Evolutionary conservation across 179 eudicot species (phyloP).

Genomic region (Beta lomatogona): DNA sequence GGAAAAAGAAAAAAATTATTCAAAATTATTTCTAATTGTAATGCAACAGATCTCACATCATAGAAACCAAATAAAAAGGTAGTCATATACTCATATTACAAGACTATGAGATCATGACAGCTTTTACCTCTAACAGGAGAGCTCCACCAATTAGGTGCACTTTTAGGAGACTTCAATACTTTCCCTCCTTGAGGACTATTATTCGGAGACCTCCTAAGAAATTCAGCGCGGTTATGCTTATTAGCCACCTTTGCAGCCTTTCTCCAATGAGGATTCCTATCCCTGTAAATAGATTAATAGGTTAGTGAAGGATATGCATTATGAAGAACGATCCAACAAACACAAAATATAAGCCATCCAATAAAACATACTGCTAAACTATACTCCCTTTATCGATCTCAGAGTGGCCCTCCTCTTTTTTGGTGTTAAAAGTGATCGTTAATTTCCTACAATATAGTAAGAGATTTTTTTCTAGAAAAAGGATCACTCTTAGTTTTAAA

Average conservation of each 20-base stretch:
- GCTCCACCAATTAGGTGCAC: constrained; percentile 44
- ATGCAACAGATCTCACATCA: no score
- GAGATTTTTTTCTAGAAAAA: no score
- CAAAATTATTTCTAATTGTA: no score
- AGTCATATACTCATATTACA: background rate
- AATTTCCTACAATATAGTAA: no score
- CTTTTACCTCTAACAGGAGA: constrained; percentile 62
- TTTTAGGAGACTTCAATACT: constrained; percentile 46
- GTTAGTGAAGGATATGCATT: background rate
- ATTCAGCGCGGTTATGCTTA: constrained; percentile 59
- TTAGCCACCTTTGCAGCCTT: constrained; percentile 33
- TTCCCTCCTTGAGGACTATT: constrained; percentile 41
- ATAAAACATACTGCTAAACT: background rate
- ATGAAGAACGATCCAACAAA: constrained; percentile 1
- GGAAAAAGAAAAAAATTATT: background rate
- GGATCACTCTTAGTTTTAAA: no score
- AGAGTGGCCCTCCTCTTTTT: background rate
- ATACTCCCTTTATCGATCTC: background rate
- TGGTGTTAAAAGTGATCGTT: no score
- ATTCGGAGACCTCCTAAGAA: constrained; percentile 55
- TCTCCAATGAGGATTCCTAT: constrained; percentile 29
- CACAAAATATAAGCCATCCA: background rate
- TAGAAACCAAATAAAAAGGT: background rate
- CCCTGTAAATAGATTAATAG: constrained; percentile 12
- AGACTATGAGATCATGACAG: background rate